phyloP scores from a whole-genome alignment of 345 rosid genomes.

The Salix brachista region DNA sequence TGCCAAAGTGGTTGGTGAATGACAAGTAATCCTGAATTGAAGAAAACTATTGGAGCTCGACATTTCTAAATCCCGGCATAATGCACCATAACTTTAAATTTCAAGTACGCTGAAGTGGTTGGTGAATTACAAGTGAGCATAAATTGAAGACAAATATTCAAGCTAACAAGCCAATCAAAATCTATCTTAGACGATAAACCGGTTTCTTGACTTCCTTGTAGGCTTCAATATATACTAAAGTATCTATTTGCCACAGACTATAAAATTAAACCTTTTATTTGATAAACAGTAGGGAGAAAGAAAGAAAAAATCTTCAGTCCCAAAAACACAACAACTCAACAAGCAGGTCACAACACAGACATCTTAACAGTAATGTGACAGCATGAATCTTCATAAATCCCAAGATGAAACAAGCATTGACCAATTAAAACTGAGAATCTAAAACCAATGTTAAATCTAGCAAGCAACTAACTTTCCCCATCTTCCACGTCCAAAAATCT shows the following conservation, averaged over 20 bases:
- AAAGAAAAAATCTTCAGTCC: background rate
- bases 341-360: background rate
- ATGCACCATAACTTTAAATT: background rate
- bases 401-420: background rate
- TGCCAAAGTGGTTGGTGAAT: background rate
- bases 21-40: background rate
- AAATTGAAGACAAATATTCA: background rate
- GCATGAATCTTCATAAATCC: too few species aligned
- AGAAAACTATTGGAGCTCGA: background rate
- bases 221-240: background rate
- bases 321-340: background rate
- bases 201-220: background rate
- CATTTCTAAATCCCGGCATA: background rate
- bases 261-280: background rate
- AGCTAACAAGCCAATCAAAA: background rate
- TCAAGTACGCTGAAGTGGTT: background rate
- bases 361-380: too few species aligned
- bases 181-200: background rate
- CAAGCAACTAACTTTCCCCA: background rate
- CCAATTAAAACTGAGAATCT: background rate
- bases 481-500: background rate
- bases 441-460: background rate
- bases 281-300: too few species aligned
- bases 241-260: background rate
- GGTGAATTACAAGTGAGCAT: background rate